Evolutionary conservation across 2,329 filamentous ascomycete genomes (phyloP).

Genomic region (Basipetospora sp.): DNA sequence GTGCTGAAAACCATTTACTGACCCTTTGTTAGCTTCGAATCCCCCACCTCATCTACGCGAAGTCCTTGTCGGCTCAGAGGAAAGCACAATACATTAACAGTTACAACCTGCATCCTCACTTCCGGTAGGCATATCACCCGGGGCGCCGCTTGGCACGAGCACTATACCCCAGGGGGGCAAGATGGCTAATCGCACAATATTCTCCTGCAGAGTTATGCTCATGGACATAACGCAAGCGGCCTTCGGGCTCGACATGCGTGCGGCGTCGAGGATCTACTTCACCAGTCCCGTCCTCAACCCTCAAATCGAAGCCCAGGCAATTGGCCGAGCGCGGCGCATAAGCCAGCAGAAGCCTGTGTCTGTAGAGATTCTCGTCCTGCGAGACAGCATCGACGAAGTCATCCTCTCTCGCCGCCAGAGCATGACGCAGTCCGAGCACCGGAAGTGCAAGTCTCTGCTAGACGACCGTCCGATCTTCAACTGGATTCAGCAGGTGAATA

Average conservation of each 20-base stretch:
- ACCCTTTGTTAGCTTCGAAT: slow-evolving; percentile 34
- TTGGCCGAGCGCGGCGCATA: slow-evolving; percentile 78
- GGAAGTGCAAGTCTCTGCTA: slow-evolving; percentile 39
- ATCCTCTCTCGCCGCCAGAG: slow-evolving; percentile 59
- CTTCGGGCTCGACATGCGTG: slow-evolving; percentile 71
- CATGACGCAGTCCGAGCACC: slow-evolving; percentile 57
- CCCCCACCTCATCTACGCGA: slow-evolving; percentile 52
- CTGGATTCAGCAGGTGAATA: slow-evolving; percentile 41
- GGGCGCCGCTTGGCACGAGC: too few species aligned
- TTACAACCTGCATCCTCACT: slow-evolving; percentile 52
- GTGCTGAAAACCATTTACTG: too few species aligned
- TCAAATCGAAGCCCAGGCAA: slow-evolving; percentile 74
- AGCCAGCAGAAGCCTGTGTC: slow-evolving; percentile 65
- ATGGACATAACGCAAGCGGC: slow-evolving; percentile 88
- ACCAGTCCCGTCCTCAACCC: slow-evolving; percentile 78
- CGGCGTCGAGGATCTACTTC: slow-evolving; percentile 76
- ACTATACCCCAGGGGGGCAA: too few species aligned
- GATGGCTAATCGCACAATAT: background rate
- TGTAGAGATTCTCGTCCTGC: slow-evolving; percentile 74
- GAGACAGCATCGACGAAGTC: slow-evolving; percentile 68
- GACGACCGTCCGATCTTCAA: slow-evolving; percentile 43
- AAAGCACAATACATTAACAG: slow-evolving; percentile 63
- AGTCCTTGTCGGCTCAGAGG: slow-evolving; percentile 41
- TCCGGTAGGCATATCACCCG: background rate
- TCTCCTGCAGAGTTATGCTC: slow-evolving; percentile 49